Evolutionary conservation across 1,284 basidiomycete genomes (phyloP).

Genomic region (Phaffia rhodozyma): DNA sequence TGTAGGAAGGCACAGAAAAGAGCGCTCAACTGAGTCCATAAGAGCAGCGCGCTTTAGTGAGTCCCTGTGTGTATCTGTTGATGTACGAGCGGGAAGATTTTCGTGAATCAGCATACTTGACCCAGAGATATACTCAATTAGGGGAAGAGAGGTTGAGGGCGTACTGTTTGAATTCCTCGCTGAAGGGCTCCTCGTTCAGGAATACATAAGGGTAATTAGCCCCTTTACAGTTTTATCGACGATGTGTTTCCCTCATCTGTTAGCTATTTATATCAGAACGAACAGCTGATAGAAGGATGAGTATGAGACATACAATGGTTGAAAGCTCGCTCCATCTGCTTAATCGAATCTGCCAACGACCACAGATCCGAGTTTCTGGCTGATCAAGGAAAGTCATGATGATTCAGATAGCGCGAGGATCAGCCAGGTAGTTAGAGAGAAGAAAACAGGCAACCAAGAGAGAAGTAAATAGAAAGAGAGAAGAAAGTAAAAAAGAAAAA

Average conservation of each 20-base stretch:
- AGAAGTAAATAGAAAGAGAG: not conserved
- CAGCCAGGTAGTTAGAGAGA: not conserved
- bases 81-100: not conserved
- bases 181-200: slow-evolving; percentile 68
- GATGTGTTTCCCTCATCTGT: not conserved
- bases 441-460: not conserved
- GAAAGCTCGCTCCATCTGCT: slow-evolving; percentile 41
- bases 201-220: slow-evolving; percentile 49
- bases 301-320: slow-evolving; percentile 65
- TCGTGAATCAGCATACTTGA: not conserved
- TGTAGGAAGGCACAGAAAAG: no score
- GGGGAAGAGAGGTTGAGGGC: slow-evolving; percentile 19
- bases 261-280: not conserved
- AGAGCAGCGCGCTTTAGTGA: slow-evolving; percentile 55
- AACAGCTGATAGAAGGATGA: not conserved
- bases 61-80: slow-evolving; percentile 48
- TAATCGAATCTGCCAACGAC: slow-evolving; percentile 47
- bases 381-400: slow-evolving; percentile 13
- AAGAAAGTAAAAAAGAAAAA: not conserved
- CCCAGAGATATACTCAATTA: not conserved
- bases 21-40: slow-evolving; percentile 52
- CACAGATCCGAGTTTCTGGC: slow-evolving; percentile 72
- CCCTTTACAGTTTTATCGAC: not conserved
- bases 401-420: not conserved
- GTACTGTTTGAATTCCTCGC: slow-evolving; percentile 62